Percentiles rank a stretch among this genome's conserved stretches.
Evolutionary conservation across 139 green algal species (phyloP).

Genomic region (Volvox reticuliferus): DNA sequence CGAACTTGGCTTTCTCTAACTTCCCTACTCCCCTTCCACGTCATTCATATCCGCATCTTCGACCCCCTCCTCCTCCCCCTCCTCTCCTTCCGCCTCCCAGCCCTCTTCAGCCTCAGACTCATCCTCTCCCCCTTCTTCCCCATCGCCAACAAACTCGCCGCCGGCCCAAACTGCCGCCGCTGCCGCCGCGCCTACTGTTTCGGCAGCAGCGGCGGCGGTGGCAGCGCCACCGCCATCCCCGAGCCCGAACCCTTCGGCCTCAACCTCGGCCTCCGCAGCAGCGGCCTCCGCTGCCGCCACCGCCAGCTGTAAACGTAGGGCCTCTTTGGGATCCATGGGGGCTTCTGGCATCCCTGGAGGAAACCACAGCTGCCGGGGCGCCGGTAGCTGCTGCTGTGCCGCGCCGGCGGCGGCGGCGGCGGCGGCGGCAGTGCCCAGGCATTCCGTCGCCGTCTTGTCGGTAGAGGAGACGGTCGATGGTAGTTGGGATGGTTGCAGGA

Average conservation of each 20-base stretch:
- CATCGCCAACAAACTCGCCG: neutral
- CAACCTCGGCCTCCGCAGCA: neutral
- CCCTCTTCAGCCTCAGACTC: neutral
- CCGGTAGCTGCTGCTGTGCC: neutral
- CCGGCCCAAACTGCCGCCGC: neutral
- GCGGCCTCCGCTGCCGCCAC: constrained; percentile 10
- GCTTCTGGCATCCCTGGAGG: constrained; percentile 25
- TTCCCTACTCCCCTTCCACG: neutral
- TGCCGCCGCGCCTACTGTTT: neutral
- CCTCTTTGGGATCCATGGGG: constrained; percentile 11
- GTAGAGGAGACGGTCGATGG: too few species aligned
- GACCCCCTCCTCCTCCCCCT: neutral
- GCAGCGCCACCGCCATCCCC: neutral
- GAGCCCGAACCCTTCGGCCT: neutral
- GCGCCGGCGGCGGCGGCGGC: too few species aligned
- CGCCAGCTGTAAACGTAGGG: constrained; percentile 31
- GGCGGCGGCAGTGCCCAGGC: too few species aligned
- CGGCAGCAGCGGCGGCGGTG: too few species aligned
- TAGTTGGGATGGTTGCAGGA: constrained; percentile 35
- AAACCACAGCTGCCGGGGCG: constrained; percentile 31
- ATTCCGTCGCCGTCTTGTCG: neutral
- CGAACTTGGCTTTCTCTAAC: neutral
- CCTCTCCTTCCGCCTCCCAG: neutral
- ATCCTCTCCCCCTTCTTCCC: neutral
- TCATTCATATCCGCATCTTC: neutral